A percentile compares a stretch with the other conserved stretches of the same genome.
Conservation (phyloP, 306 rosid genomes). For the Glycyrrhiza uralensis region DNA sequence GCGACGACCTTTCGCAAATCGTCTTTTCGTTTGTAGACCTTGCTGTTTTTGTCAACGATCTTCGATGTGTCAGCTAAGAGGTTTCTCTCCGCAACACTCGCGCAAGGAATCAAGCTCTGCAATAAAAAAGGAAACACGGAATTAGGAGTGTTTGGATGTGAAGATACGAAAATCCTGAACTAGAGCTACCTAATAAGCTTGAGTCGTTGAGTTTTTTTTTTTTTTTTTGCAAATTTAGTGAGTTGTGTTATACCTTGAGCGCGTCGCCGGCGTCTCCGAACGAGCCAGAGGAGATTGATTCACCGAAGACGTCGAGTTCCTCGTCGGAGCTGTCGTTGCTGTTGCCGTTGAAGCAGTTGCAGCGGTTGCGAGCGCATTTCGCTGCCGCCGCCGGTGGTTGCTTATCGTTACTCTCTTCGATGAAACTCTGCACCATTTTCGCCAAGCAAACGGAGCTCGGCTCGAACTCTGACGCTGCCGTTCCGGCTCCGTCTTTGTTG, state of each 20-base stretch:
- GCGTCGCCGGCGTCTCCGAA: conserved; percentile 57
- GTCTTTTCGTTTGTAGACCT: conserved; percentile 59
- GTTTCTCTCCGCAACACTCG: conserved; percentile 77
- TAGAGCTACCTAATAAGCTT: background rate
- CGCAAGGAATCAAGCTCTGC: conserved; percentile 74
- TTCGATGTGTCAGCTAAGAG: conserved; percentile 86
- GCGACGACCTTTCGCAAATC: conserved; percentile 67
- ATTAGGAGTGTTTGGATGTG: background rate
- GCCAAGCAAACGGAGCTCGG: conserved; percentile 83
- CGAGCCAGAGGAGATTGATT: conserved; percentile 54
- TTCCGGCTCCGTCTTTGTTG: conserved; percentile 28
- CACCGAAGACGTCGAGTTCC: conserved; percentile 67
- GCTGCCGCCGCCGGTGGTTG: conserved; percentile 36
- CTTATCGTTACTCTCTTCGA: conserved; percentile 75
- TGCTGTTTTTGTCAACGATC: conserved; percentile 73
- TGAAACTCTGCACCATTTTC: conserved; percentile 90
- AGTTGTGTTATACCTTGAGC: conserved; percentile 64
- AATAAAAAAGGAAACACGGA: background rate
- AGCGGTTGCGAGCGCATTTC: conserved; percentile 76
- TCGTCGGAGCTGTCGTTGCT: conserved; percentile 89
- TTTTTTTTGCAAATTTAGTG: background rate
- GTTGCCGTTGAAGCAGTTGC: conserved; percentile 90
- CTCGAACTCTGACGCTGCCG: conserved; percentile 47
- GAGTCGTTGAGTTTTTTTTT: background rate
- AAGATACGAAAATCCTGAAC: background rate